A percentile compares a stretch with the other conserved stretches of the same genome.
Conservation (phyloP, 108 stramenopile genomes). For the Tribonema minus region DNA sequence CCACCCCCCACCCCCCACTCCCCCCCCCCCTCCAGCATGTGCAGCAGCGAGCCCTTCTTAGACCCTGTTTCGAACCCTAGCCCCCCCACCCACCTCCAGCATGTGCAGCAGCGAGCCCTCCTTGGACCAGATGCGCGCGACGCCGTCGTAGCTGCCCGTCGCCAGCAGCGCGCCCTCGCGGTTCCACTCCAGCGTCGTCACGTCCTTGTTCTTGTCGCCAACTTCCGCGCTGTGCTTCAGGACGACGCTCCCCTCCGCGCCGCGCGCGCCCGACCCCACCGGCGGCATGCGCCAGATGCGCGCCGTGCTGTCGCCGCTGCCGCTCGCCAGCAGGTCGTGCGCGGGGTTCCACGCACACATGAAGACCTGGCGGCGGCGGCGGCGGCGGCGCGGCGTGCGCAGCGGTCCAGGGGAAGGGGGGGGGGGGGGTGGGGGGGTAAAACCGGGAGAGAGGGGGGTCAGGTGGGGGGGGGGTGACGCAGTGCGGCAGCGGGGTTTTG, state of each 20-base stretch:
- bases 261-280: background rate
- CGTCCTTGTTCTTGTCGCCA: constrained; percentile 89
- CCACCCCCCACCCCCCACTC: too few species aligned
- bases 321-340: constrained; percentile 71
- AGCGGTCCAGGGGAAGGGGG: background rate
- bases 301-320: constrained; percentile 79
- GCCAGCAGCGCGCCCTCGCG: constrained; percentile 81
- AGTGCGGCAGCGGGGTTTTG: too few species aligned
- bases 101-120: constrained; percentile 73
- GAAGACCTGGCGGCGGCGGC: constrained; percentile 82
- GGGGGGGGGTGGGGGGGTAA: background rate
- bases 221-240: constrained; percentile 73
- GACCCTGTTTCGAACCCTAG: too few species aligned
- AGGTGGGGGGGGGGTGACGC: too few species aligned
- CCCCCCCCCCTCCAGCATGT: too few species aligned
- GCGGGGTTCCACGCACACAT: constrained; percentile 96
- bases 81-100: too few species aligned
- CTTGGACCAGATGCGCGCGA: constrained; percentile 83
- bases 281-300: constrained; percentile 75
- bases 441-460: too few species aligned
- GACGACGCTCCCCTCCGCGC: constrained; percentile 56
- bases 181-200: constrained; percentile 90
- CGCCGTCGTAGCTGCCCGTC: constrained; percentile 90
- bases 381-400: too few species aligned
- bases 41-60: too few species aligned